These are phyloP conservation scores for Bidens hawaiensis DNA, from an alignment of 140 eudicot genomes.

Conservation along the genomic window DNA sequence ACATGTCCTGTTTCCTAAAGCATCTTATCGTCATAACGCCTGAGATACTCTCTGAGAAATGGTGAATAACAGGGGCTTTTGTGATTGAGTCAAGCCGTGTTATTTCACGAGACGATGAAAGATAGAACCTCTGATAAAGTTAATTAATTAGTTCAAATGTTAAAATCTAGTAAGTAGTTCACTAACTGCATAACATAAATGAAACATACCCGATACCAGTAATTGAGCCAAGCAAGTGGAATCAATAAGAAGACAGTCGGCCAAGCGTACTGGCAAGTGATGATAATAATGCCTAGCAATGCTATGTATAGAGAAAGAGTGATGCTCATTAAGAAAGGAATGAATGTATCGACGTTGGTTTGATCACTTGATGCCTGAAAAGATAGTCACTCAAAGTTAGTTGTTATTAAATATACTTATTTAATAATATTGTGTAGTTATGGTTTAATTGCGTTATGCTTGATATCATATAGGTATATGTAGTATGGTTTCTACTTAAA, in stretches of 20 bases:
- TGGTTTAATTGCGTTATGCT: no score
- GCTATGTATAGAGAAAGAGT: constrained; percentile 51
- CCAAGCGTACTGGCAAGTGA: constrained; percentile 95
- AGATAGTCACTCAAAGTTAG: background rate
- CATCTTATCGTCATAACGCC: constrained; percentile 87
- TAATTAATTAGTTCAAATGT: background rate
- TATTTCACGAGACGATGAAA: constrained; percentile 79
- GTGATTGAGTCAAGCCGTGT: constrained; percentile 88
- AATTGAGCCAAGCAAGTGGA: constrained; percentile 89
- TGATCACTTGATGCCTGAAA: constrained; percentile 96
- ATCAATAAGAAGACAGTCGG: constrained; percentile 71
- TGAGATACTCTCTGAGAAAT: constrained; percentile 82
- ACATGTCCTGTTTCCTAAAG: constrained; percentile 62
- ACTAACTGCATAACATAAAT: background rate
- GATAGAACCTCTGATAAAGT: constrained; percentile 65
- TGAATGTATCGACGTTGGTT: constrained; percentile 67
- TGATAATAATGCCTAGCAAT: constrained; percentile 58
- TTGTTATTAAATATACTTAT: background rate
- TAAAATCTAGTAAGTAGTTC: background rate
- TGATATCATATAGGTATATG: no score
- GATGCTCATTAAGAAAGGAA: constrained; percentile 57
- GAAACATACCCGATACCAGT: constrained; percentile 88
- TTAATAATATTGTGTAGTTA: no score
- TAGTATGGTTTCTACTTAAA: background rate
- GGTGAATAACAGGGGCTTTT: constrained; percentile 82